Evolutionary conservation across 2,329 filamentous ascomycete genomes (phyloP).

Genomic region (Diaporthe sp.): DNA sequence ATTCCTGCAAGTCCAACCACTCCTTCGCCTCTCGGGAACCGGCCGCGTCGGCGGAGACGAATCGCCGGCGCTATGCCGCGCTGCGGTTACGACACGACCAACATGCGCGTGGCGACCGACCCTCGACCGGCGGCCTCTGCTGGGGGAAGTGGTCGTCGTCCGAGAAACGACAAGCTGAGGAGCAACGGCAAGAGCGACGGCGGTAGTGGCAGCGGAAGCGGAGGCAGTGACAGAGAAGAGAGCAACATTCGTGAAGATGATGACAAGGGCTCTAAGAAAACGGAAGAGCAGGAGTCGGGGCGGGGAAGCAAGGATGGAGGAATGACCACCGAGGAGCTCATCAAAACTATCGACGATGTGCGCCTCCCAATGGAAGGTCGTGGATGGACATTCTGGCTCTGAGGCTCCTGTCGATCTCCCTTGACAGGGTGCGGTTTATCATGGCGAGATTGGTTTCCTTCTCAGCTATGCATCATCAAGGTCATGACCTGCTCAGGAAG

Average conservation of each 20-base stretch:
- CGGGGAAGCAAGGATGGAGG: not conserved
- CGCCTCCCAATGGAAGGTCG: slow-evolving; percentile 14
- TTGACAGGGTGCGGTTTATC: too few species aligned
- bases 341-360: not conserved
- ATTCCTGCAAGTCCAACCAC: not conserved
- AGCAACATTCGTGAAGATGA: not conserved
- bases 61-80: slow-evolving; percentile 24
- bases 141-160: too few species aligned
- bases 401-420: not conserved
- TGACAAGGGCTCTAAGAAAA: not conserved
- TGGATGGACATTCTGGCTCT: slow-evolving; percentile 39
- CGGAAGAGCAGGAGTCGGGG: not conserved
- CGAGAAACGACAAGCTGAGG: not conserved
- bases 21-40: not conserved
- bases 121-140: slow-evolving; percentile 12
- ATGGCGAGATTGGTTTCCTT: not conserved
- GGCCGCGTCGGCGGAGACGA: not conserved
- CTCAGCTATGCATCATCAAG: not conserved
- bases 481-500: not conserved
- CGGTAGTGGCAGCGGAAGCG: not conserved
- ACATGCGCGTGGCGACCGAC: slow-evolving; percentile 25
- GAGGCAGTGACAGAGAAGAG: not conserved
- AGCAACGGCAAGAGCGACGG: not conserved
- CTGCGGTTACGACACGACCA: slow-evolving; percentile 37
- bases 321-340: not conserved